Evolutionary conservation across 2,329 filamentous ascomycete species (phyloP).

Genomic region (Hypoxylon sp.): DNA sequence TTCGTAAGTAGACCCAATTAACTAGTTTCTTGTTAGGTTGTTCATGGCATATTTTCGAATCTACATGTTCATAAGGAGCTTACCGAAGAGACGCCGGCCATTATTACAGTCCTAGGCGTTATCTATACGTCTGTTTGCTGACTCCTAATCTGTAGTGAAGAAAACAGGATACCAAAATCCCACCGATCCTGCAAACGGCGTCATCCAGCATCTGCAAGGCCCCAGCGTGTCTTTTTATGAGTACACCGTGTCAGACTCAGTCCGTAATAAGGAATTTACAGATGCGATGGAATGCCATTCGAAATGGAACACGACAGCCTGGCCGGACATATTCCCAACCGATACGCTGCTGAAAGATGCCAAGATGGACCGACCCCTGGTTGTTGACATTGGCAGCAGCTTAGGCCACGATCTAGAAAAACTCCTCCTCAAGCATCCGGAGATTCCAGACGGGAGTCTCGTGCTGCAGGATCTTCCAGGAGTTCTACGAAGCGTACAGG

Average conservation of each 20-base stretch:
- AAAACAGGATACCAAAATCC: constrained; percentile 55
- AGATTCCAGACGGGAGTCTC: constrained; percentile 48
- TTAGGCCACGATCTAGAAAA: constrained; percentile 58
- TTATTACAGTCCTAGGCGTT: not conserved
- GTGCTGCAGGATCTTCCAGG: constrained; percentile 39
- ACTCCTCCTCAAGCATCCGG: constrained; percentile 51
- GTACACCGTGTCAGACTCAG: constrained; percentile 52
- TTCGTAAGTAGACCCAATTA: constrained; percentile 33
- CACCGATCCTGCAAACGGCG: constrained; percentile 53
- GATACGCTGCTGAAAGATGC: constrained; percentile 50
- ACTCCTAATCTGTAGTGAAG: constrained; percentile 43
- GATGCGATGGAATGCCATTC: constrained; percentile 58
- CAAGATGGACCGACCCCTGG: constrained; percentile 51
- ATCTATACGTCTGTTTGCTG: not conserved
- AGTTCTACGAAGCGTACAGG: constrained; percentile 53
- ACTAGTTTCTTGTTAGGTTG: not conserved
- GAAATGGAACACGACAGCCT: constrained; percentile 57
- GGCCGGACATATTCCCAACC: constrained; percentile 57
- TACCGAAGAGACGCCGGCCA: no score
- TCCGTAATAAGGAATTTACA: constrained; percentile 54
- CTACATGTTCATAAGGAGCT: not conserved
- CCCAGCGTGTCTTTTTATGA: constrained; percentile 53
- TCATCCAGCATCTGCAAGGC: constrained; percentile 54
- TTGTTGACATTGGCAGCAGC: constrained; percentile 57
- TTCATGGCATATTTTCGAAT: no score